These are phyloP conservation scores for Penicillium sp. DNA, from an alignment of 2,329 filamentous ascomycete species.

Conservation along the genomic window DNA sequence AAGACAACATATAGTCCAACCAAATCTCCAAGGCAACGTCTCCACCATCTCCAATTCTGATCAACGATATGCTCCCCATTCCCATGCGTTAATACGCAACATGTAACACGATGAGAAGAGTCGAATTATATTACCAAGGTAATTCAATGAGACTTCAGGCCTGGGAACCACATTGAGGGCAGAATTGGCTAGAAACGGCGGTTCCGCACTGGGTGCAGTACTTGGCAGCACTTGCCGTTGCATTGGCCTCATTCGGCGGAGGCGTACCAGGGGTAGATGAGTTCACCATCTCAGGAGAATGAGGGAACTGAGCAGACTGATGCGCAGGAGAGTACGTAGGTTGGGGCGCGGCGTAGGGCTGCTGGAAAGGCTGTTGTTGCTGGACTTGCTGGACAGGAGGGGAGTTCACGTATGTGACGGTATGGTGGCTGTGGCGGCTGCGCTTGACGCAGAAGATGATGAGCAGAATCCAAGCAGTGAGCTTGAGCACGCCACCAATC, in stretches of 20 bases:
- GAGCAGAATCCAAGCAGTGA: constrained; percentile 21
- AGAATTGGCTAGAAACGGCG: constrained; percentile 14
- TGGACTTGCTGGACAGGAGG: constrained; percentile 5
- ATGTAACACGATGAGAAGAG: background rate
- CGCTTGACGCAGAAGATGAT: constrained; percentile 23
- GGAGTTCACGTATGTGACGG: constrained; percentile 11
- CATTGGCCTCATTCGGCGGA: constrained; percentile 12
- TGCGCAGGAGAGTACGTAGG: background rate
- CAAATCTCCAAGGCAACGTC: background rate
- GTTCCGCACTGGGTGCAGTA: constrained; percentile 18
- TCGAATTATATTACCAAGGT: background rate
- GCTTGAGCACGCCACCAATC: constrained; percentile 18
- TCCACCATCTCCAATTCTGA: background rate
- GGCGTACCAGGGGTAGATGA: constrained; percentile 10
- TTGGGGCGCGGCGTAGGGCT: constrained; percentile 12
- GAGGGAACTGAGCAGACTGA: constrained; percentile 1
- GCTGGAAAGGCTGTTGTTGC: background rate
- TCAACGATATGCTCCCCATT: background rate
- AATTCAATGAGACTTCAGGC: background rate
- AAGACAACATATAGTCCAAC: background rate
- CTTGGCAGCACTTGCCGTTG: constrained; percentile 6
- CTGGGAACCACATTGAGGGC: constrained; percentile 16
- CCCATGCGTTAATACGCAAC: background rate
- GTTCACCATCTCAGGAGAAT: constrained; percentile 10
- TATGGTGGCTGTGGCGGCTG: constrained; percentile 6